Evolutionary conservation across 257 asterid species (phyloP), one percentile per base, ranked within the genome.

Genomic region (Solanum appendiculatum): DNA sequence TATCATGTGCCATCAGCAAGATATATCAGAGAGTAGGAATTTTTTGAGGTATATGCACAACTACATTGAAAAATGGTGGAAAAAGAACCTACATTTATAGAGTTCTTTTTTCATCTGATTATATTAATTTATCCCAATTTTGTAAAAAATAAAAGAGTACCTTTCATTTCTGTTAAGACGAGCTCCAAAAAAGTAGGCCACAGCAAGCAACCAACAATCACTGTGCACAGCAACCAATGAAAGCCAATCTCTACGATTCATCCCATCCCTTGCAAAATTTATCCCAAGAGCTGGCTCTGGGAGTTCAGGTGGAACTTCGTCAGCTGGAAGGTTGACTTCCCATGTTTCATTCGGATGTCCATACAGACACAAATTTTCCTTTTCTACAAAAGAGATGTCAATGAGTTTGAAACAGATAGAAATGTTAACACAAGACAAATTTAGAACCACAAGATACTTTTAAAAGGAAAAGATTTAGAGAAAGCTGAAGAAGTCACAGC

Each of bases 281-380:
- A 95, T 94, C 80, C 98, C 98, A 63, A 95, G 95, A 23, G 98
- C 98, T 40, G 98, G 98, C 90, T 95, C 98, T 33, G 98, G 98
- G 89, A 95, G 98, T 90, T 72, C 80, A 34, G 80, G 80, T 34
- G 80, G 80, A 72, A 72, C 80, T 72, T 72, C 80, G 3, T 72
- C 98, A 82, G 98, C 98, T 54, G 98, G 98, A 81, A 94, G 94
- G 89, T 90, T 93, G 69, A 95, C 98, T 90, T 95, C 98, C 98
- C 98, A 95, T 37, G 94, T 90, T 89, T 93, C 98, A 88, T 95
- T 92, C 25, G 98, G 89, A 92, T 94, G 96, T 74, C 98, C 98
- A 91, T 95, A 95, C 9, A 95, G 89, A 92, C 98, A 95, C 93
- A 95, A 92, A 90, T 95, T 95, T 86, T 95, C 98, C 94, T 95